These are phyloP conservation scores for Meyerozyma carpophila DNA, from an alignment of 1,139 yeast genomes.

Conservation along the genomic window DNA sequence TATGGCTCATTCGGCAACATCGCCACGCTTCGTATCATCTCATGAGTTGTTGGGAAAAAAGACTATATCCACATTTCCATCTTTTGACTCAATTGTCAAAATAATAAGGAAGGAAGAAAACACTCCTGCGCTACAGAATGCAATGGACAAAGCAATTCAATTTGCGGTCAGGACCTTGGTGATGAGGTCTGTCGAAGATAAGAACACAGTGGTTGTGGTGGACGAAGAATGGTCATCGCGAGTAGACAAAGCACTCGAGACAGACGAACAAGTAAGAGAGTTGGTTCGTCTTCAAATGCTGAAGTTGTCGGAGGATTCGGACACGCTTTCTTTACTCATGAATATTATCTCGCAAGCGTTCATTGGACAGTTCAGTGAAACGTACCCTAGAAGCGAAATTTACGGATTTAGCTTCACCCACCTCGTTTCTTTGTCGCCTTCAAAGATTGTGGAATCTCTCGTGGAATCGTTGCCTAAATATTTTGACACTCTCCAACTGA, in stretches of 20 bases:
- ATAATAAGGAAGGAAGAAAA: conserved; percentile 21
- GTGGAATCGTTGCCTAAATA: conserved; percentile 14
- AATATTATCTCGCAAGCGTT: conserved; percentile 24
- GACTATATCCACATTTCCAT: conserved; percentile 37
- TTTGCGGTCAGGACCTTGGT: conserved; percentile 54
- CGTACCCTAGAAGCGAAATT: not conserved
- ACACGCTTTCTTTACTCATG: conserved; percentile 14
- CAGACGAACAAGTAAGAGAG: conserved; percentile 49
- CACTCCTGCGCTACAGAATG: conserved; percentile 15
- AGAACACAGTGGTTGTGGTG: conserved; percentile 50
- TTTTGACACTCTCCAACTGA: conserved; percentile 18
- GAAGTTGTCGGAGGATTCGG: conserved; percentile 9
- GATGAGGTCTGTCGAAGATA: conserved; percentile 53
- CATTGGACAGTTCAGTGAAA: conserved; percentile 18
- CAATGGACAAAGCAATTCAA: conserved; percentile 36
- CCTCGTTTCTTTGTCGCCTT: conserved; percentile 33
- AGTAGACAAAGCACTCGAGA: conserved; percentile 64
- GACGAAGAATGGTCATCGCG: conserved; percentile 77
- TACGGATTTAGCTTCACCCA: conserved; percentile 26
- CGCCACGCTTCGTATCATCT: conserved; percentile 34
- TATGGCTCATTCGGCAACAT: conserved; percentile 37
- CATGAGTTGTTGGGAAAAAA: conserved; percentile 32
- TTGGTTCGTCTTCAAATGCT: conserved; percentile 26
- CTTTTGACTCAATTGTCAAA: conserved; percentile 29
- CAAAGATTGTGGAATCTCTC: conserved; percentile 19